phyloP scores from a whole-genome alignment of 345 rosid species.

The Ceriops zippeliana region DNA sequence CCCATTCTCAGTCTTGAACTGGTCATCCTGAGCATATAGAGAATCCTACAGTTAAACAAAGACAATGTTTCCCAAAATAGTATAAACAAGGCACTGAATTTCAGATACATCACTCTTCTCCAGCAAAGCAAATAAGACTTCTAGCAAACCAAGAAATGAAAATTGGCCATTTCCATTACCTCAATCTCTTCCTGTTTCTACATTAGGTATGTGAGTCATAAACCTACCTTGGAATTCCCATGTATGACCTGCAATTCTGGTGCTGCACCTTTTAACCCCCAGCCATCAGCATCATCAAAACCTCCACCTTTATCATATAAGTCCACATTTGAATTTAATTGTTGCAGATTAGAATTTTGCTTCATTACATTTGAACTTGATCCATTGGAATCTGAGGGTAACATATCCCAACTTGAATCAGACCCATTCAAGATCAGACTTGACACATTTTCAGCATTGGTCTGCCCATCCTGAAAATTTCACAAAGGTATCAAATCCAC shows the following conservation, averaged over 20 bases:
- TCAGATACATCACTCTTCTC: neutral
- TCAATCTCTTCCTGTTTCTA: neutral
- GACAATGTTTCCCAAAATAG: neutral
- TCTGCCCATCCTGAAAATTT: slow-evolving; percentile 6
- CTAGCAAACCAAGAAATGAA: neutral
- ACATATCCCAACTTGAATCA: slow-evolving; percentile 2
- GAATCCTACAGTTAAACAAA: neutral
- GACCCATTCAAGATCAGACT: neutral
- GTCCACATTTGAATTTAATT: neutral
- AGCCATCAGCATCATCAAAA: slow-evolving; percentile 28
- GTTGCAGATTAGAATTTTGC: neutral
- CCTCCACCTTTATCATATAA: slow-evolving; percentile 14
- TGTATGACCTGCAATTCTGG: slow-evolving; percentile 7
- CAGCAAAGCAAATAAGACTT: neutral
- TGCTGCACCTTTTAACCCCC: slow-evolving; percentile 43
- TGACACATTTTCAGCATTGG: neutral
- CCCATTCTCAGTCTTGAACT: slow-evolving; percentile 8
- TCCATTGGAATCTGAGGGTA: neutral
- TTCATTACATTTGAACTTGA: neutral
- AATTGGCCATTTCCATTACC: neutral
- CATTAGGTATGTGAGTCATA: no score
- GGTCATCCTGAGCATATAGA: slow-evolving; percentile 11
- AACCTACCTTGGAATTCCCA: slow-evolving; percentile 28
- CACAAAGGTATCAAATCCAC: neutral
- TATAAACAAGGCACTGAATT: no score